phyloP scores from a whole-genome alignment of 164 flowering plant genomes.

The Piper betle region DNA sequence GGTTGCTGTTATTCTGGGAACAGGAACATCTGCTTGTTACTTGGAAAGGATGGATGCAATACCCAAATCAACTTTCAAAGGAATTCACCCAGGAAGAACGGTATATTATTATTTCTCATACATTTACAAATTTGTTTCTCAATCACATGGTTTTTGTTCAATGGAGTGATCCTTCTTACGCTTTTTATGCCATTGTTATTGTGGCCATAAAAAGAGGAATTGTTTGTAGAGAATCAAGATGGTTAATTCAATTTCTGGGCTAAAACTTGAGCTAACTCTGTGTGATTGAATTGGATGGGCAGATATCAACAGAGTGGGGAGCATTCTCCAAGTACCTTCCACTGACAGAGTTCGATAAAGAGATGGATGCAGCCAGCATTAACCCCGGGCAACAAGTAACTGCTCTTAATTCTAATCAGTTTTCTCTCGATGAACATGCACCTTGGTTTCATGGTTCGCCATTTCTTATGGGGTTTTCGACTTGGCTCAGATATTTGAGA shows the following conservation, averaged over 20 bases:
- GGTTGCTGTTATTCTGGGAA: slow-evolving; percentile 87
- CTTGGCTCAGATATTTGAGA: slow-evolving; percentile 58
- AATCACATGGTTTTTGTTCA: background rate
- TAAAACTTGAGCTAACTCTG: background rate
- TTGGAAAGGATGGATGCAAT: slow-evolving; percentile 55
- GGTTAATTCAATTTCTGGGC: background rate
- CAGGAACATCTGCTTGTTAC: slow-evolving; percentile 93
- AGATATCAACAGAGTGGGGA: slow-evolving; percentile 93
- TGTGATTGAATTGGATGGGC: slow-evolving; percentile 2
- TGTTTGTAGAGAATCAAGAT: too few species aligned
- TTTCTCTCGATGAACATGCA: too few species aligned
- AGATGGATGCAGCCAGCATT: slow-evolving; percentile 77
- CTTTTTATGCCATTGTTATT: too few species aligned
- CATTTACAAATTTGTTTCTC: background rate
- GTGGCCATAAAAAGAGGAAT: too few species aligned
- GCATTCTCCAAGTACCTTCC: slow-evolving; percentile 74
- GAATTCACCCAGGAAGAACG: slow-evolving; percentile 39
- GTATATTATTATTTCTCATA: slow-evolving; percentile 14
- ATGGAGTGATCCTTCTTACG: too few species aligned
- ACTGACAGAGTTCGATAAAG: slow-evolving; percentile 53
- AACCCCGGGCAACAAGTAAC: slow-evolving; percentile 86
- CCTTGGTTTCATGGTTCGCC: too few species aligned
- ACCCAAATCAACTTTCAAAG: slow-evolving; percentile 36
- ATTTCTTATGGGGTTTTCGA: too few species aligned
- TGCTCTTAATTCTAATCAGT: too few species aligned